A percentile compares a stretch with the other conserved stretches of the same genome.
Evolutionary conservation across 345 rosid genomes (phyloP).

Genomic region (Brassica rapa): DNA sequence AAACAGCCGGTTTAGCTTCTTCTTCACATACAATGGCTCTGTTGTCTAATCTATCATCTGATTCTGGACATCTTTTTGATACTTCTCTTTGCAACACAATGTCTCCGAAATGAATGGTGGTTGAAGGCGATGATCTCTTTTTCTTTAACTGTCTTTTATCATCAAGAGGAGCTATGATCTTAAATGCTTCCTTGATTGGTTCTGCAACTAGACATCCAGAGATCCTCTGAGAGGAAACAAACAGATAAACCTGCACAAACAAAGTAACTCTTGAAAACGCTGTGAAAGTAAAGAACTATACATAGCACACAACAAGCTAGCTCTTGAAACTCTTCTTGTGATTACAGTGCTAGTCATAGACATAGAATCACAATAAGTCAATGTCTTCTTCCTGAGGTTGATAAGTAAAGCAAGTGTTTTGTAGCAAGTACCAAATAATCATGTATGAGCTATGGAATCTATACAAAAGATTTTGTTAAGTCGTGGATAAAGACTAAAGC

Average conservation of each 20-base stretch:
- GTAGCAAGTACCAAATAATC: not conserved
- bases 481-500: not conserved
- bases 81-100: slow-evolving; percentile 60
- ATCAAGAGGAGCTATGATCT: slow-evolving; percentile 44
- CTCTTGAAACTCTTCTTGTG: not conserved
- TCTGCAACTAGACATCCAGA: slow-evolving; percentile 78
- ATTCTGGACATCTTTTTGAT: slow-evolving; percentile 40
- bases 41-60: slow-evolving; percentile 35
- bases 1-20: slow-evolving; percentile 55
- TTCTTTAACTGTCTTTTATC: slow-evolving; percentile 41
- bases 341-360: slow-evolving; percentile 4
- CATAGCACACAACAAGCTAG: not conserved
- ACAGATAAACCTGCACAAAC: slow-evolving; percentile 68
- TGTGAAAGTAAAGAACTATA: not conserved
- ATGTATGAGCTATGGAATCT: not conserved
- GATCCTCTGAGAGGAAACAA: slow-evolving; percentile 58
- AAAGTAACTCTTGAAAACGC: slow-evolving; percentile 1
- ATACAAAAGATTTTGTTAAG: not conserved
- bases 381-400: not conserved
- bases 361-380: not conserved
- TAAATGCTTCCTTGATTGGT: slow-evolving; percentile 79
- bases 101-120: slow-evolving; percentile 66
- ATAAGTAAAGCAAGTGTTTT: slow-evolving; percentile 1
- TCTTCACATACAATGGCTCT: slow-evolving; percentile 61
- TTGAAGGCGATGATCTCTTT: slow-evolving; percentile 36